Evolutionary conservation across 192 early-diverging fungal species (phyloP).

Genomic region (Mortierella claussenii): DNA sequence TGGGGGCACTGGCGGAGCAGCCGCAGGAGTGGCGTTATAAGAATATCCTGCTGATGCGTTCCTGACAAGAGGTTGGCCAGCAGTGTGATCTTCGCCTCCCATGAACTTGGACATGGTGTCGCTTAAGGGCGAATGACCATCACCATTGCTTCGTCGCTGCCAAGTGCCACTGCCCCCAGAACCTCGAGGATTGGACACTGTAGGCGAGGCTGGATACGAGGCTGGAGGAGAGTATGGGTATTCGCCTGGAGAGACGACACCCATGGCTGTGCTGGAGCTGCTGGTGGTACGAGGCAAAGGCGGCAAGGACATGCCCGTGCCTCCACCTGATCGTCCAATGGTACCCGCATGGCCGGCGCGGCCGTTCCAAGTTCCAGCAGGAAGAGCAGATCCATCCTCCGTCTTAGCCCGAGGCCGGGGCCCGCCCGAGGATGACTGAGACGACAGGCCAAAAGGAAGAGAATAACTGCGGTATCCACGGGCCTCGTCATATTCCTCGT

Average conservation of each 20-base stretch:
- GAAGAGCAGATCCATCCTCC: constrained; percentile 37
- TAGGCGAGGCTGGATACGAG: constrained; percentile 68
- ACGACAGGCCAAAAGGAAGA: constrained; percentile 48
- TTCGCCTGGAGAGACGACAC: constrained; percentile 44
- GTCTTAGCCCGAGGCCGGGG: constrained; percentile 41
- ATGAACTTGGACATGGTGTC: constrained; percentile 65
- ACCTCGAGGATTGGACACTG: constrained; percentile 54
- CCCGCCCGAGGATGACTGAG: constrained; percentile 24
- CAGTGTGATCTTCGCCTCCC: constrained; percentile 39
- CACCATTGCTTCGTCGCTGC: constrained; percentile 55
- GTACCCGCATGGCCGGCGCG: constrained; percentile 1
- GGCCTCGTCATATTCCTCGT: constrained; percentile 44
- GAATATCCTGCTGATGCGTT: constrained; percentile 46
- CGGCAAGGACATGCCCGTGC: constrained; percentile 47
- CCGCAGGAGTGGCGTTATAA: constrained; percentile 34
- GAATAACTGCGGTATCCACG: constrained; percentile 44
- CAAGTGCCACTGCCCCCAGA: constrained; percentile 47
- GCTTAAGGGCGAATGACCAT: constrained; percentile 54
- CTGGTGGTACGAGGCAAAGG: constrained; percentile 48
- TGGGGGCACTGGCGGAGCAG: constrained; percentile 40
- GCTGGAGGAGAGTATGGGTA: constrained; percentile 63
- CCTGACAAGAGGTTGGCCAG: constrained; percentile 36
- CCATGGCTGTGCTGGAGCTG: constrained; percentile 44
- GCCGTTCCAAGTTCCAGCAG: constrained; percentile 37
- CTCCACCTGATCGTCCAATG: constrained; percentile 7